These are phyloP conservation scores for Boletus pseudo-olivaceus DNA, from an alignment of 768 basidiomycete species.

Conservation along the genomic window DNA sequence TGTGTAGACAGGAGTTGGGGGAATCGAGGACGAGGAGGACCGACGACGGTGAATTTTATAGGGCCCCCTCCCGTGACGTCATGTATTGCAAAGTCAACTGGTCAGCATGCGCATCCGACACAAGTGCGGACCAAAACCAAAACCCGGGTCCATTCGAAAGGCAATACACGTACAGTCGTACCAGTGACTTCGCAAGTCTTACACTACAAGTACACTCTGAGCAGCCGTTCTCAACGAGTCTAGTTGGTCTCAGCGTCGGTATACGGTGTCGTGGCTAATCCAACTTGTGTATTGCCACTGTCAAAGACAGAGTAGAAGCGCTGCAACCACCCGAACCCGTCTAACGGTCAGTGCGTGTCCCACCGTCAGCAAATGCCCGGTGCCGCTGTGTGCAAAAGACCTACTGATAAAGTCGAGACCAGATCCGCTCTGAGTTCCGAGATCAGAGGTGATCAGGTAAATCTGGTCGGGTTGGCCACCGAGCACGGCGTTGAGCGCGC, in stretches of 20 bases:
- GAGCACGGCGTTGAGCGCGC: slow-evolving; percentile 51
- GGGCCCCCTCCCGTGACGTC: background rate
- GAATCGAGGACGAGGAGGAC: background rate
- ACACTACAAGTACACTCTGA: background rate
- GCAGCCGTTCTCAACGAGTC: background rate
- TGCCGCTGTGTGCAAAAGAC: slow-evolving; percentile 10
- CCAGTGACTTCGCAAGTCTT: background rate
- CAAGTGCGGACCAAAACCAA: background rate
- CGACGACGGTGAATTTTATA: background rate
- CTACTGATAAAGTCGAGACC: slow-evolving; percentile 66
- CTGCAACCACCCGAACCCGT: slow-evolving; percentile 57
- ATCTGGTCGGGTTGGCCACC: slow-evolving; percentile 51
- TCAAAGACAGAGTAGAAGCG: slow-evolving; percentile 59
- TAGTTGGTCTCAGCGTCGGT: slow-evolving; percentile 45
- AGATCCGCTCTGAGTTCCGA: slow-evolving; percentile 47
- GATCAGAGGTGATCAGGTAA: slow-evolving; percentile 54
- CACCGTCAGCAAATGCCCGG: background rate
- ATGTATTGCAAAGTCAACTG: background rate
- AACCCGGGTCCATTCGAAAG: background rate
- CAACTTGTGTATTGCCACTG: slow-evolving; percentile 27
- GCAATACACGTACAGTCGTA: background rate
- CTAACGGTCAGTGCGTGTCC: slow-evolving; percentile 23
- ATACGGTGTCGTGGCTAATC: slow-evolving; percentile 32
- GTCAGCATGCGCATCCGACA: too few relatives aligned
- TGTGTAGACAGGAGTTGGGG: background rate